A percentile compares a stretch with the other conserved stretches of the same genome.
phyloP scores from a whole-genome alignment of 73 alveolate species.

The Durusdinium trenchii region DNA sequence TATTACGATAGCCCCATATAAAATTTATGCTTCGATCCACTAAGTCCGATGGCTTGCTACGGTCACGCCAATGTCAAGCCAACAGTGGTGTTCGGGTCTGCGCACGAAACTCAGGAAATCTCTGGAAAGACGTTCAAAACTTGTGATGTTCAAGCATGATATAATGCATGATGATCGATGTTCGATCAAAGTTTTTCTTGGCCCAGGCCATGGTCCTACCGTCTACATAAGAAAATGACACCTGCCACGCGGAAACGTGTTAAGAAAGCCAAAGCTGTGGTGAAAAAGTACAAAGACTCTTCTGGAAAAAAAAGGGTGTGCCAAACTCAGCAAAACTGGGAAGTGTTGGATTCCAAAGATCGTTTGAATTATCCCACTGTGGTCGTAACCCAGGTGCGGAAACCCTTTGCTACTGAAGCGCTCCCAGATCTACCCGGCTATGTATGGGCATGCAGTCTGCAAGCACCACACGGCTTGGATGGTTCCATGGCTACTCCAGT shows the following conservation, averaged over 20 bases:
- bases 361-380: background rate
- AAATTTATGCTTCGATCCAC: background rate
- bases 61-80: background rate
- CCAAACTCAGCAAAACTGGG: background rate
- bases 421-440: conserved; percentile 6
- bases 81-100: background rate
- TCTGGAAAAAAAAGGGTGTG: background rate
- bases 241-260: background rate
- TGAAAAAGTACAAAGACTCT: background rate
- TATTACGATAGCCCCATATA: background rate
- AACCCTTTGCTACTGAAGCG: background rate
- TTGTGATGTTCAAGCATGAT: background rate
- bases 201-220: conserved; percentile 1
- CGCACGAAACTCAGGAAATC: background rate
- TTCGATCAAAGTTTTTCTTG: background rate
- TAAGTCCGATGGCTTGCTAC: conserved; percentile 13
- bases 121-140: background rate
- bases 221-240: background rate
- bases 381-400: background rate
- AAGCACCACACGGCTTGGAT: background rate
- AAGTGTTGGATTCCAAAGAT: too few relatives aligned
- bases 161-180: background rate
- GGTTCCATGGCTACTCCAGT: background rate
- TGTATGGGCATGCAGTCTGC: background rate
- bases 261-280: background rate